Base-by-base conservation (phyloP, 441 rosid species). In the Lepidium campestre region DNA sequence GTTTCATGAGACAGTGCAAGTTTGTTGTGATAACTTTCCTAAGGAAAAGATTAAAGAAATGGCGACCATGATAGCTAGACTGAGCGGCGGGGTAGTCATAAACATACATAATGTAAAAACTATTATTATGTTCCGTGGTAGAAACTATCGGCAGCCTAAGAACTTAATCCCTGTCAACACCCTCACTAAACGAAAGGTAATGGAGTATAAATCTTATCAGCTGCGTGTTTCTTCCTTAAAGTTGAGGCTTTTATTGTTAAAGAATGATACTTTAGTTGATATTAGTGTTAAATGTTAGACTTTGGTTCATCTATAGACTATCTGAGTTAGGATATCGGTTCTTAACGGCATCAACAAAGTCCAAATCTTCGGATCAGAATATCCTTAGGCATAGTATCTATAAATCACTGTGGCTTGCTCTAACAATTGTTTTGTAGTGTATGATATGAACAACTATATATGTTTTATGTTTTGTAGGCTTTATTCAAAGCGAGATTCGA, bases 1-100 rank as follows among this genome's bases (percentile, higher is more conserved):
- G 83, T 93, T 93, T 83, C 99, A 93, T 55, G 97, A 93, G 85
- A 93, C 99, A 1, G 96, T 93, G 44, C 98, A 93, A 81, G 97
- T 93, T 60, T 88, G 94, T 50, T 93, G 98, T 49, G 97, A 90
- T 79, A 88, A 90, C 79, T 88, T 90, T 58, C 93, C 97, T 15
- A 86, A 86, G 76, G 98, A 93, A 65, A 90, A 84, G 78, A 90
- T 93, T 29, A 93, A 90, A 82, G 96, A 90, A 75, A 90, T 93
- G 98, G 96, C 96, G 0, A 84, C 85, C 45, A 90, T 93, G 96
- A 59, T 93, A 39, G 86, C 96, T 0, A 88, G 97, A 67, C 72
- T 93, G 23, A 93, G 98, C 64, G 99, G 99, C 6, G 99, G 99
- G 20, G 79, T 89, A 48, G 99, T 84, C 62, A 80, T 91, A 53